Base-by-base conservation (phyloP, 1,284 basidiomycete genomes). In the Heterobasidion parviporum region DNA sequence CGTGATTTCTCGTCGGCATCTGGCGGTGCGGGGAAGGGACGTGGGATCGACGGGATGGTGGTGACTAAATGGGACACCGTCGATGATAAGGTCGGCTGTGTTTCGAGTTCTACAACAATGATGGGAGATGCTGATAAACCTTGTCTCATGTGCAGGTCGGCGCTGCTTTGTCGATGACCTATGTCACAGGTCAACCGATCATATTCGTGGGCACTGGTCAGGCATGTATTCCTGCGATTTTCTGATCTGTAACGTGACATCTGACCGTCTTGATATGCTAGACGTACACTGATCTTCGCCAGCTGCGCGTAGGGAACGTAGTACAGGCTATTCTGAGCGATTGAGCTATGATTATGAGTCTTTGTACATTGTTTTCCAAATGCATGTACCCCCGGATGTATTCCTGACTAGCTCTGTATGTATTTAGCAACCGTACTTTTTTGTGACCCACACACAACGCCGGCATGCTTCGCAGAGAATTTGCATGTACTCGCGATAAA, bases 21-120 rank as follows among this genome's bases (percentile, higher is more conserved):
- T 1, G 81, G 81, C 1, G 71, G 70, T 1, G 72, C 78, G 35
- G 81, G 82, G 12, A 83, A 83, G 64, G 85, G 86, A 54, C 82
- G 94, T 46, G 95, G 95, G 1, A 95, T 98, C 59, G 95, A 98
- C 67, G 94, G 94, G 26, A 98, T 97, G 87, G 75, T 98, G 46
- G 83, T 98, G 57, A 98, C 95, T 38, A 98, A 98, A 72, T 97
- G 95, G 86, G 94, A 98, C 68, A 98, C 94, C 0, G 95, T 98
- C 10, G 92, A 93, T 64, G 92, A 94, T 71, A 93, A 93, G 80
- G 90, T 86, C 53, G 35, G 35, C 36, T 53, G 18, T 26, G 12
- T 33, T 26, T 50, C 54, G 50, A 59, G 64, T 54, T 59, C 60
- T 64, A 26, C 57, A 50, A 10, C 26, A 16, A 47, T 2, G 10